A percentile compares a stretch with the other conserved stretches of the same genome.
These are phyloP conservation scores for Graphium sp. DNA, from an alignment of 2,329 filamentous ascomycete genomes.

Conservation along the genomic window DNA sequence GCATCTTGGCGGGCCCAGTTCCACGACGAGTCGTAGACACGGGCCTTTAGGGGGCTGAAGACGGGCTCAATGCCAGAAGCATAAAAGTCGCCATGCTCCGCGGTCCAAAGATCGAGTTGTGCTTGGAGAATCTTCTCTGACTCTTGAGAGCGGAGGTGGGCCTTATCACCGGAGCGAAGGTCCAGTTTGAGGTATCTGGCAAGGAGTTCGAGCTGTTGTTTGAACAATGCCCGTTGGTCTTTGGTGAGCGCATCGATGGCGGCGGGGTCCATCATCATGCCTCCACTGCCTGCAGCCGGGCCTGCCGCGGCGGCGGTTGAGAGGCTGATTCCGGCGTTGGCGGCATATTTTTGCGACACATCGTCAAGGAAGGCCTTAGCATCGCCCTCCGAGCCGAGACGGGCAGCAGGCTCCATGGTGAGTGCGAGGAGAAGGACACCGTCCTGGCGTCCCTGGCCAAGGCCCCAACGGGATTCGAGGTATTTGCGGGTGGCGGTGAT, in stretches of 20 bases:
- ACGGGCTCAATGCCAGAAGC: constrained; percentile 85
- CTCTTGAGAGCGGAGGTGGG: constrained; percentile 68
- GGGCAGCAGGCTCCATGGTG: constrained; percentile 80
- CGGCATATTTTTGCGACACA: constrained; percentile 77
- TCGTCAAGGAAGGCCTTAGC: constrained; percentile 87
- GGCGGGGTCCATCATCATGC: constrained; percentile 99
- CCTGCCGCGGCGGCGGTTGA: constrained; percentile 62
- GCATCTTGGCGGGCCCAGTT: constrained; percentile 98
- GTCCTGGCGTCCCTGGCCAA: constrained; percentile 76
- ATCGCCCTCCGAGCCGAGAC: constrained; percentile 77
- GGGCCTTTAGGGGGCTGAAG: constrained; percentile 85
- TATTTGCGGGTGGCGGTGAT: constrained; percentile 94
- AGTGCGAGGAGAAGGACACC: constrained; percentile 75
- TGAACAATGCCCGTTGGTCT: constrained; percentile 89
- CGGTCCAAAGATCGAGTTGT: constrained; percentile 86
- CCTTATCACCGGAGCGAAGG: constrained; percentile 89
- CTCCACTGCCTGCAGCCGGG: constrained; percentile 50
- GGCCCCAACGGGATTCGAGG: constrained; percentile 82
- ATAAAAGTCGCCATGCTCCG: constrained; percentile 94
- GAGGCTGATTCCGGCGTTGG: constrained; percentile 66
- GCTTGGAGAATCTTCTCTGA: constrained; percentile 77
- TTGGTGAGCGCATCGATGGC: constrained; percentile 95
- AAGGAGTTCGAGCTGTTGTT: constrained; percentile 91
- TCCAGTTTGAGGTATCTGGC: constrained; percentile 96
- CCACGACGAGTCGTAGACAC: constrained; percentile 96